Conservation (phyloP, 2,329 filamentous ascomycete genomes). For the Geosmithia putterillii region DNA sequence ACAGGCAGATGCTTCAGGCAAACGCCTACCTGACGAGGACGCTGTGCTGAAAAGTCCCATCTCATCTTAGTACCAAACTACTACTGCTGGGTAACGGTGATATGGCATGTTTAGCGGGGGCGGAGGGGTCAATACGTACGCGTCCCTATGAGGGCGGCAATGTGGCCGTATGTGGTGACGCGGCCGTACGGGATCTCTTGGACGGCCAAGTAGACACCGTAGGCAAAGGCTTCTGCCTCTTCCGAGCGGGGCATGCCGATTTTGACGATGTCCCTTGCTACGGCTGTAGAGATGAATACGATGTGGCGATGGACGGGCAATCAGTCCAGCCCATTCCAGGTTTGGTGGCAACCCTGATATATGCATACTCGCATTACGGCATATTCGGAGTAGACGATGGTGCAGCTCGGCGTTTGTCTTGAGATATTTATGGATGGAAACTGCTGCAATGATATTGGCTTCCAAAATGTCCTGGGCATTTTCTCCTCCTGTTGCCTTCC, state of each 20-base stretch:
- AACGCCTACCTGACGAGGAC: constrained; percentile 75
- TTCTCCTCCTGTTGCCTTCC: too few species aligned
- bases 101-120: not conserved
- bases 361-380: not conserved
- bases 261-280: too few species aligned
- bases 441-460: too few species aligned
- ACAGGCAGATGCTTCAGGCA: constrained; percentile 75
- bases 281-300: not conserved
- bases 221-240: constrained; percentile 63
- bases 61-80: too few species aligned
- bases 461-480: too few species aligned
- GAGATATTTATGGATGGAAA: too few species aligned
- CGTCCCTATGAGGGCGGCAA: constrained; percentile 58
- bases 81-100: too few species aligned
- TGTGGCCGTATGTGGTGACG: constrained; percentile 82
- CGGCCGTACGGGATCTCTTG: constrained; percentile 74
- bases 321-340: not conserved
- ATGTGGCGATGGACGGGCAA: not conserved
- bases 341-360: not conserved
- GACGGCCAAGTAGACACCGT: constrained; percentile 69
- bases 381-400: not conserved
- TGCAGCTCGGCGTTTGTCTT: too few species aligned
- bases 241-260: constrained; percentile 67
- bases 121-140: constrained; percentile 35
- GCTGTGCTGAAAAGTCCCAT: constrained; percentile 56